Evolutionary conservation across 2,329 filamentous ascomycete genomes (phyloP), one percentile per base, ranked within the genome.

Genomic region (Ramularia endophylla): DNA sequence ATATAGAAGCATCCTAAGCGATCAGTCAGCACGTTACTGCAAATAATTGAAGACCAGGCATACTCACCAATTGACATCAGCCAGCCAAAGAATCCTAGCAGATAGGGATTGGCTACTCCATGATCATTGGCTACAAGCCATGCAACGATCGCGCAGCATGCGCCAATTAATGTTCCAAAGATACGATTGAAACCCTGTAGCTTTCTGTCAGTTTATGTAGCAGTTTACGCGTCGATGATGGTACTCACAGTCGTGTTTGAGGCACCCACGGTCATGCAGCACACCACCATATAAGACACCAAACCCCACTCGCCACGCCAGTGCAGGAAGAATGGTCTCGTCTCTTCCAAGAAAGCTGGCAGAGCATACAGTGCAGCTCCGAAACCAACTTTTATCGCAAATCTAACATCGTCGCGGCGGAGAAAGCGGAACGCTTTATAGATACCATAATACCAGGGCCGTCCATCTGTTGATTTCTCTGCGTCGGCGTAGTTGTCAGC

Each of bases 281-380:
- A 94, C 17, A 98, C 92, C 59, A 97, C 81, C 90, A 97, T 97
- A 69, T 95, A 97, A 0, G 88, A 95, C 41, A 98, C 65, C 2
- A 98, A 73, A 16, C 92, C 92, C 92, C 92, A 98, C 72, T 98
- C 92, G 20, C 90, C 90, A 61, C 90, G 76, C 87, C 89, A 97
- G 56, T 83, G 83, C 38, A 80, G 75, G 61, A 95, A 98, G 15
- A 84, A 74, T 0, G 85, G 85, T 38, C 88, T 74, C 2, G 88
- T 94, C 7, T 75, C 69, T 1, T 81, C 77, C 25, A 95, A 75
- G 57, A 95, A 98, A 2, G 92, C 83, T 53, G 94, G 85, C 63
- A 92, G 78, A 13, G 88, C 90, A 69, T 90, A 97, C 0, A 95
- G 66, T 4, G 88, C 78, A 9, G 92, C 92, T 16, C 92, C 92